phyloP scores from a whole-genome alignment of 306 rosid genomes.

The Crotalaria pallida region DNA sequence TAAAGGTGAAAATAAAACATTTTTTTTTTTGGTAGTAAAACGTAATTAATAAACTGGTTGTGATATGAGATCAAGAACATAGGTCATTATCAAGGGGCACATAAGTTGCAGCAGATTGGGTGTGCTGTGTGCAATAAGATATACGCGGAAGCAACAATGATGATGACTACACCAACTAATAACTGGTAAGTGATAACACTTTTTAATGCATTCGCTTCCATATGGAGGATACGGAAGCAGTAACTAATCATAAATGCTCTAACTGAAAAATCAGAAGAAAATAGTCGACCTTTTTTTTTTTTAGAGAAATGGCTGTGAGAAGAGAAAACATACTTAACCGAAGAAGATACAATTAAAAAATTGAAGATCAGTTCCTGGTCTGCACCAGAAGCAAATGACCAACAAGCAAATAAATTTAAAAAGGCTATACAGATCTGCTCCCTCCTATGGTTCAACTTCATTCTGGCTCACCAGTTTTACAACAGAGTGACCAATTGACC shows the following conservation, averaged over 20 bases:
- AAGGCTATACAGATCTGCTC: neutral
- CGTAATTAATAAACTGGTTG: too few species aligned
- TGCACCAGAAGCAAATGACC: neutral
- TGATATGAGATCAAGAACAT: neutral
- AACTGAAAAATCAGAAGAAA: neutral
- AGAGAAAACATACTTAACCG: neutral
- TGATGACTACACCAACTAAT: constrained; percentile 1
- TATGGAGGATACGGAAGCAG: neutral
- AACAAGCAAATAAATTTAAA: neutral
- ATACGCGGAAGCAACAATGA: neutral
- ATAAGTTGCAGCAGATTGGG: neutral
- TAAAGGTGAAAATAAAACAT: too few species aligned
- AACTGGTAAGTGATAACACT: neutral
- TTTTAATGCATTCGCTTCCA: constrained; percentile 13
- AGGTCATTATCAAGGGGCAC: neutral
- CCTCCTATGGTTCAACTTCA: neutral
- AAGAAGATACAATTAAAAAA: neutral
- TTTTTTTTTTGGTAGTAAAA: too few species aligned
- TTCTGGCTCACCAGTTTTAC: neutral
- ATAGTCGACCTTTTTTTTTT: neutral
- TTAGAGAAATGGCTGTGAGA: neutral
- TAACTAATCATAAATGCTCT: neutral
- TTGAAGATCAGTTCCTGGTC: neutral
- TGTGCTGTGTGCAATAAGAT: neutral
- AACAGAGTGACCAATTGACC: neutral